phyloP scores from a whole-genome alignment of 2,329 filamentous ascomycete genomes.

The Xenoacremonium recifei region DNA sequence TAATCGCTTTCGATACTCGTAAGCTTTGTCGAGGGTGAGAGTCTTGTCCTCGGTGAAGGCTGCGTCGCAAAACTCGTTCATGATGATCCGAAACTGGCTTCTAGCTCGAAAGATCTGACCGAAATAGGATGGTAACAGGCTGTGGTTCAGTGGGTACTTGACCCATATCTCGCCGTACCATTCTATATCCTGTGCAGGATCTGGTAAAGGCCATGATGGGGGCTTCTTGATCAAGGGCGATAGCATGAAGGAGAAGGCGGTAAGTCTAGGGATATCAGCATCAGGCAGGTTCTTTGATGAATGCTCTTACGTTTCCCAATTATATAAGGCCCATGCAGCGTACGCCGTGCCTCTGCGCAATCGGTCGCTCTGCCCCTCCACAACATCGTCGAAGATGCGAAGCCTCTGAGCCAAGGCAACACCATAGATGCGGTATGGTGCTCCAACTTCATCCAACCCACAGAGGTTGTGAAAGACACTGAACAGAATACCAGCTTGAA shows the following conservation, averaged over 20 bases:
- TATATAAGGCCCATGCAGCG: slow-evolving; percentile 36
- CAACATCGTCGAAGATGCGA: slow-evolving; percentile 24
- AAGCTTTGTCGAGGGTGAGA: slow-evolving; percentile 17
- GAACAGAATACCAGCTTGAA: slow-evolving; percentile 35
- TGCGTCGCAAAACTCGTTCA: slow-evolving; percentile 29
- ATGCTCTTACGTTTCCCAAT: slow-evolving; percentile 29
- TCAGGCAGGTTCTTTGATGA: accelerated
- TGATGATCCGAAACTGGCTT: slow-evolving; percentile 29
- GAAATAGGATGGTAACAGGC: slow-evolving; percentile 21
- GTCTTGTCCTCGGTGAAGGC: slow-evolving; percentile 13
- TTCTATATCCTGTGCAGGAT: slow-evolving; percentile 13
- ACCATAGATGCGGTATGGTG: slow-evolving; percentile 30
- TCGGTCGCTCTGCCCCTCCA: slow-evolving; percentile 14
- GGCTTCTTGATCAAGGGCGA: slow-evolving; percentile 28
- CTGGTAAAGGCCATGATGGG: slow-evolving; percentile 30
- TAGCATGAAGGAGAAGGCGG: slow-evolving; percentile 23
- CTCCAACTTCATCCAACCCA: slow-evolving; percentile 37
- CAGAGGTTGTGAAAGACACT: slow-evolving; percentile 30
- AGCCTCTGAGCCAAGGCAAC: slow-evolving; percentile 32
- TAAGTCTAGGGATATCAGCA: slow-evolving; percentile 14
- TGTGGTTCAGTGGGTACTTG: slow-evolving; percentile 29
- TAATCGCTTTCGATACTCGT: slow-evolving; percentile 18
- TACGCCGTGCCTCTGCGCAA: slow-evolving; percentile 19
- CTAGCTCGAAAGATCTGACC: slow-evolving; percentile 28
- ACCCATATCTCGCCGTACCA: slow-evolving; percentile 38